These are phyloP conservation scores for Ceratocystis huliohia DNA, from an alignment of 2,329 filamentous ascomycete species.

Conservation along the genomic window DNA sequence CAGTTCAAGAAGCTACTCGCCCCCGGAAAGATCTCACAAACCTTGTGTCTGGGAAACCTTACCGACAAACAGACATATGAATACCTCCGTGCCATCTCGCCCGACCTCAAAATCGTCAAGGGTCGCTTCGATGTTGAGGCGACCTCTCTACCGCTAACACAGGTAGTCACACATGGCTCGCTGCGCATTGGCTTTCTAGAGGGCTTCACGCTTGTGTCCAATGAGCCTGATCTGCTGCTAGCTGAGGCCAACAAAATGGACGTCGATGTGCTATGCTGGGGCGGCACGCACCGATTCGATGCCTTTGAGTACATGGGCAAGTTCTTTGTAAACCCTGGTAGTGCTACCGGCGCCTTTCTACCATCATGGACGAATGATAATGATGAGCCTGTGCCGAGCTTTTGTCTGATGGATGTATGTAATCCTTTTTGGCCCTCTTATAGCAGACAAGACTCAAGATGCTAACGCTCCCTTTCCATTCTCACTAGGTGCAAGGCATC, in stretches of 20 bases:
- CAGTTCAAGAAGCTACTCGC: constrained; percentile 79
- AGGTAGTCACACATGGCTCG: constrained; percentile 53
- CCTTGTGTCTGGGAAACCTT: constrained; percentile 66
- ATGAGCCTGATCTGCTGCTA: constrained; percentile 52
- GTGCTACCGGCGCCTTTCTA: constrained; percentile 50
- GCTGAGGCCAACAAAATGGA: constrained; percentile 57
- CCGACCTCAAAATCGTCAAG: constrained; percentile 58
- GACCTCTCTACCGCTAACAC: constrained; percentile 50
- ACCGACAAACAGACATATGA: constrained; percentile 72
- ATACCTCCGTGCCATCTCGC: constrained; percentile 61
- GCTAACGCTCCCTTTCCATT: neutral
- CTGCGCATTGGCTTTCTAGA: constrained; percentile 55
- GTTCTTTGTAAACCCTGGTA: constrained; percentile 59
- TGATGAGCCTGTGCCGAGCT: constrained; percentile 76
- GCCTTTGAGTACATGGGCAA: constrained; percentile 63
- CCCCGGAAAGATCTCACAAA: constrained; percentile 72
- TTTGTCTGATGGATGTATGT: constrained; percentile 95
- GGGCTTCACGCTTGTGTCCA: constrained; percentile 55
- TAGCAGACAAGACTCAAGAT: neutral
- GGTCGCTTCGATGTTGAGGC: constrained; percentile 56
- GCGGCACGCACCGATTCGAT: constrained; percentile 55
- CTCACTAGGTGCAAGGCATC: constrained; percentile 76
- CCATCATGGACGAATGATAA: constrained; percentile 44
- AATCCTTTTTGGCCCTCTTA: neutral
- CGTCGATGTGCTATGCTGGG: constrained; percentile 57